Evolutionary conservation across 495 filamentous ascomycete genomes (phyloP), one percentile per base, ranked within the genome.

Genomic region (Talaromyces thailandensis): DNA sequence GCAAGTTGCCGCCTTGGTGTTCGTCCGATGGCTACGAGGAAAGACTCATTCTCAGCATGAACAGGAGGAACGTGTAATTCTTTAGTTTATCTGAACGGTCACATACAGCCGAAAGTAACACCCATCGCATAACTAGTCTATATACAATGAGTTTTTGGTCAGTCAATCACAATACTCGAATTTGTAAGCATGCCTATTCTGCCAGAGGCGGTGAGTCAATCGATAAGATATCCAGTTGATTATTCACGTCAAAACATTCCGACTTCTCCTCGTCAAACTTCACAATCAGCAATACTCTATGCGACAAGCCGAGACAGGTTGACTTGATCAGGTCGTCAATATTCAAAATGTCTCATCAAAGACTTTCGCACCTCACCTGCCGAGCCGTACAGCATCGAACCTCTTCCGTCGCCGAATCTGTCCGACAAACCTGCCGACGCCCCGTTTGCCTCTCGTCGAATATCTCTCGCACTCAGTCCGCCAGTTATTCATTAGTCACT

Each of bases 221-320:
- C 55, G 59, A 61, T 61, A 61, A 61, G 59, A 61, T 61, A 61
- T 18, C 16, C 51, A 53, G n/a, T 23, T 40, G 32, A 58, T 43
- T 25, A 24, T 45, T 45, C 58, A n/a, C 58, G 24, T 60, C 31
- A 48, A 24, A n/a, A 18, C 23, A 26, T 16, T 55, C 26, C 64
- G 31, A 58, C 21, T 16, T n/a, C 32, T 56, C 6, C 58, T 25
- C 21, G 21, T 6, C 12, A 55, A 55, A 26, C 12, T 28, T 25
- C 51, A 28, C 23, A 1, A 2, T 3, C 51, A 25, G 8, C 23
- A 3, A 55, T 28, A 16, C 23, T 6, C 2, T 55, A 55, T 25
- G 11, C 51, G 18, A 55, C 6, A 25, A 55, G 51, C 26, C 12
- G 5, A 3, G 43, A 48, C 1, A 48, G 21, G 6, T 7, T 16